phyloP scores from a whole-genome alignment of 2,329 filamentous ascomycete genomes.

The Apiospora saccharicola region DNA sequence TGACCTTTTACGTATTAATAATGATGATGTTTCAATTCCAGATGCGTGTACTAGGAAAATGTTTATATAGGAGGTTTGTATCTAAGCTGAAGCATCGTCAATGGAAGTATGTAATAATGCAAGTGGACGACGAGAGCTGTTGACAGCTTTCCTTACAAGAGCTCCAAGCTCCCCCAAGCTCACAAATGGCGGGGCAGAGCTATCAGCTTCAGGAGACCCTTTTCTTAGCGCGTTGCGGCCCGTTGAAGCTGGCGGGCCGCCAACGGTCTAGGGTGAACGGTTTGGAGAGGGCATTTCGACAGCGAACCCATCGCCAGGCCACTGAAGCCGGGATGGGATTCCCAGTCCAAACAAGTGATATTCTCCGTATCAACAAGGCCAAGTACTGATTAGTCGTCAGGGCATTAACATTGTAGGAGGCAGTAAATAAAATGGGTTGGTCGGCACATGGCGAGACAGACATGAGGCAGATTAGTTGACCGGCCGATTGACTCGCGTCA shows the following conservation, averaged over 20 bases:
- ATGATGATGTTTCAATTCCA: neutral
- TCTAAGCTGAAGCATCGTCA: neutral
- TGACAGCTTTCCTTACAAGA: neutral
- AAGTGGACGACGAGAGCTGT: neutral
- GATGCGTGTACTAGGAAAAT: neutral
- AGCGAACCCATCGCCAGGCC: too few relatives aligned
- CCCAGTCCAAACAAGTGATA: too few relatives aligned
- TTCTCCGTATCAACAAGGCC: too few relatives aligned
- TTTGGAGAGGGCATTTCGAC: neutral
- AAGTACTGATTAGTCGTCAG: too few relatives aligned
- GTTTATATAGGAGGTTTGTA: too few relatives aligned
- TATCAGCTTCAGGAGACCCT: neutral
- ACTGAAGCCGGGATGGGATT: too few relatives aligned
- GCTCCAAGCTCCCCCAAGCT: neutral
- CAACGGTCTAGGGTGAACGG: neutral
- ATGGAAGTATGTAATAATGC: too few relatives aligned
- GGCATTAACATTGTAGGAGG: neutral
- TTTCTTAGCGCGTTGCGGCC: conserved; percentile 10
- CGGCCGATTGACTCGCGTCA: neutral
- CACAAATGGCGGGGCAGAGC: neutral
- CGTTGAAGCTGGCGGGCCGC: conserved; percentile 9
- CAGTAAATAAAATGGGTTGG: neutral
- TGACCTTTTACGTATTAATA: neutral
- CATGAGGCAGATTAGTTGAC: neutral
- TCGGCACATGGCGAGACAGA: too few relatives aligned